Base-by-base conservation (phyloP, 495 filamentous ascomycete species). In the Talaromyces liani region DNA sequence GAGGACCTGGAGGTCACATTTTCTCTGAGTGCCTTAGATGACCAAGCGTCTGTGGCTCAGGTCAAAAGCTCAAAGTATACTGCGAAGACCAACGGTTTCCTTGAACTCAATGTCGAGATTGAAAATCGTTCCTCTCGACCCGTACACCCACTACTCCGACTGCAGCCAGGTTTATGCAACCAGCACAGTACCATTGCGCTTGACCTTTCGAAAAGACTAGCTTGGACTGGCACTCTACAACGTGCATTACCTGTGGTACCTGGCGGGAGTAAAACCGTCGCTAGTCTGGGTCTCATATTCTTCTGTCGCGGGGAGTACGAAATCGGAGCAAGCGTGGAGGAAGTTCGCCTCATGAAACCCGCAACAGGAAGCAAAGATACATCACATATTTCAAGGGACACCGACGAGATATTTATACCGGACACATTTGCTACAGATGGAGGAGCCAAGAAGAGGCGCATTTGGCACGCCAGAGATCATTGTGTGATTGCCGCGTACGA, bases 201-300 rank as follows among this genome's bases (percentile, higher is more conserved):
- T 18, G 93, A 97, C 70, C 85, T 96, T 20, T 86, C 87, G n/a
- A 85, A 88, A 67, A 87, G 90, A 58, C 81, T 97, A 14, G 88
- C 88, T 12, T 93, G 91, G 85, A 93, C 90, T 62, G 93, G 93
- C 1, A 85, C 90, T 62, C 71, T 95, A 59, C 93, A 97, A 73
- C 87, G 88, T 63, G 79, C 82, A 1, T 74, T 97, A 0, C 84
- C 85, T 3, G 70, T 84, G 4, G 68, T 96, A 1, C 71, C 72
- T 6, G 81, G 84, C 0, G 82, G 84, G 2, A 81, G 80, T 62
- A 81, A 71, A 7, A 79, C 77, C 1, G 78, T 83, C 65, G 76
- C 89, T 7, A 74, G 76, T 8, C 77, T 91, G 51, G 88, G 87
- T 0, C 79, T 92, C 25, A 88, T 87, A 39, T 83, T 87, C 14